Conservation (phyloP, 192 early-diverging fungal genomes). For the Backusella australiensis region DNA sequence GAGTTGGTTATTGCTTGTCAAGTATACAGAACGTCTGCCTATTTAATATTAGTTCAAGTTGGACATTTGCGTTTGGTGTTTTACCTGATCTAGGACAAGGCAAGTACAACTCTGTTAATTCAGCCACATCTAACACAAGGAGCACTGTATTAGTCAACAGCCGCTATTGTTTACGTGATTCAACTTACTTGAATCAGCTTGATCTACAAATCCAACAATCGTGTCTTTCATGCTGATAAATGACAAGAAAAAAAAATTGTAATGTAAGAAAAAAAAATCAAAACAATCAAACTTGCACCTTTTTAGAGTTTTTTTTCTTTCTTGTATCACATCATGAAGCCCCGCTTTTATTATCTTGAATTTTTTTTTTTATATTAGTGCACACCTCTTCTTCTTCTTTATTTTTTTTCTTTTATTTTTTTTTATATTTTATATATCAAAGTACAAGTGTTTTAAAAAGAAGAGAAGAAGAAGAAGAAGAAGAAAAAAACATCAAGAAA, state of each 20-base stretch:
- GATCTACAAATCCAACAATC: neutral
- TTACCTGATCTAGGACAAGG: constrained; percentile 17
- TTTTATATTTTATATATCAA: neutral
- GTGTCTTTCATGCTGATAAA: neutral
- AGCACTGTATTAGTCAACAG: neutral
- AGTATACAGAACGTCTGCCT: constrained; percentile 3
- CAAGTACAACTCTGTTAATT: neutral
- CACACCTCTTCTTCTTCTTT: neutral
- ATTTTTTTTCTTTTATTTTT: neutral
- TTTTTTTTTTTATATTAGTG: neutral
- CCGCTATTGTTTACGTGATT: too few relatives aligned
- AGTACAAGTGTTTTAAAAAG: too few relatives aligned
- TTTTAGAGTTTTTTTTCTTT: neutral
- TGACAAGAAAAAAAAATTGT: neutral
- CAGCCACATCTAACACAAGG: constrained; percentile 1
- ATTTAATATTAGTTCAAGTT: neutral
- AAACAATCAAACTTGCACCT: neutral
- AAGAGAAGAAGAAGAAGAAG: too few relatives aligned
- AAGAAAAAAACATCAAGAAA: too few relatives aligned
- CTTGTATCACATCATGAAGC: neutral
- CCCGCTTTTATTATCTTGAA: neutral
- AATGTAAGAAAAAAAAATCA: neutral
- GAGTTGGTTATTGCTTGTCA: neutral
- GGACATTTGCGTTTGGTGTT: too few relatives aligned
- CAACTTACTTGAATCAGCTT: neutral